Evolutionary conservation across 768 basidiomycete genomes (phyloP).

Genomic region (Piloderma croceum): DNA sequence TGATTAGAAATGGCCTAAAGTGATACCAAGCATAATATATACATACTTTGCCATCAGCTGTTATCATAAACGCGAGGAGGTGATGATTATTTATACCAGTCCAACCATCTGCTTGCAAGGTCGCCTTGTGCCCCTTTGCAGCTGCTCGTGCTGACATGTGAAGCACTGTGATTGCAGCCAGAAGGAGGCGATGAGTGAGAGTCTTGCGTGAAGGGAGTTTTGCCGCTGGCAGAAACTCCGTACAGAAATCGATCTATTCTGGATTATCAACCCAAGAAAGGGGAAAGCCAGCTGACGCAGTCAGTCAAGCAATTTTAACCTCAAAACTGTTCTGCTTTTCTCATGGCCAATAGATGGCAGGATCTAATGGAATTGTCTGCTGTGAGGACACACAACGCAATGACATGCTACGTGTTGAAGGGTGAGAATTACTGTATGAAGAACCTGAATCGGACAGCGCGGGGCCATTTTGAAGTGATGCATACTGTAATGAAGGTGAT

Average conservation of each 20-base stretch:
- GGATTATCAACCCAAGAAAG: slow-evolving; percentile 35
- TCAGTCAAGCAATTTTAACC: slow-evolving; percentile 17
- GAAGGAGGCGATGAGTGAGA: slow-evolving; percentile 21
- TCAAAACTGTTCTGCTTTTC: slow-evolving; percentile 25
- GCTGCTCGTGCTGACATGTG: slow-evolving; percentile 2
- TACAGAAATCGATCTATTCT: slow-evolving; percentile 25
- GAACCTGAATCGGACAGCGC: too few relatives aligned
- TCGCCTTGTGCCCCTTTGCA: slow-evolving; percentile 14
- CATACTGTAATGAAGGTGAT: too few relatives aligned
- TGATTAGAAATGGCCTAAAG: slow-evolving; percentile 3
- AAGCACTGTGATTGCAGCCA: slow-evolving; percentile 1
- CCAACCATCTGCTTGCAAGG: slow-evolving; percentile 34
- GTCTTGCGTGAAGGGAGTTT: slow-evolving; percentile 17
- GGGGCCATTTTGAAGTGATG: too few relatives aligned
- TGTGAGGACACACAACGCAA: too few relatives aligned
- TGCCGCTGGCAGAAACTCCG: slow-evolving; percentile 27
- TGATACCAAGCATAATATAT: slow-evolving; percentile 1
- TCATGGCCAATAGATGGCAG: too few relatives aligned
- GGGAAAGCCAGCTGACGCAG: slow-evolving; percentile 28
- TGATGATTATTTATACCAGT: slow-evolving; percentile 27
- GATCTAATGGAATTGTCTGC: too few relatives aligned
- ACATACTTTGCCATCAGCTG: slow-evolving; percentile 15
- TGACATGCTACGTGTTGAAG: too few relatives aligned
- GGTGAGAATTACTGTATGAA: too few relatives aligned
- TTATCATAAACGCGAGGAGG: slow-evolving; percentile 30